Conservation (phyloP, 352 stramenopile genomes). For the Globisporangium viniferum region DNA sequence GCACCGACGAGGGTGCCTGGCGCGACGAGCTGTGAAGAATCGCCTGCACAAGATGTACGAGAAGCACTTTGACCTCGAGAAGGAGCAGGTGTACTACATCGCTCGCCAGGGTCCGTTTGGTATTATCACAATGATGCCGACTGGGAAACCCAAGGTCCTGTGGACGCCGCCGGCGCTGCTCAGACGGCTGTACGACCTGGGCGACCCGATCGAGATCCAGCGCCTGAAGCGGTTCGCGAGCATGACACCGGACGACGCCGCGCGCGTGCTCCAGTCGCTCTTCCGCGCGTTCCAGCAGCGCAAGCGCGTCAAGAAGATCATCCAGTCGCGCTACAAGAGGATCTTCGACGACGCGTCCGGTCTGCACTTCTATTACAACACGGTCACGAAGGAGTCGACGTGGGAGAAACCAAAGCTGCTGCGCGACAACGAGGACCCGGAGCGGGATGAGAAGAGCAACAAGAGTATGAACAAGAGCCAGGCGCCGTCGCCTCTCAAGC, state of each 20-base stretch:
- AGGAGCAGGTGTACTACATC: constrained; percentile 54
- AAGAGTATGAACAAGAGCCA: neutral
- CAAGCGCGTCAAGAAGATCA: constrained; percentile 32
- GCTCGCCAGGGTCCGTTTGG: constrained; percentile 14
- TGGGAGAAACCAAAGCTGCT: constrained; percentile 64
- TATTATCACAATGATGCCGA: constrained; percentile 7
- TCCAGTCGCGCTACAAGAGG: constrained; percentile 54
- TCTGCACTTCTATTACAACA: constrained; percentile 73
- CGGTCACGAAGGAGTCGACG: constrained; percentile 58
- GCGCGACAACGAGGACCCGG: constrained; percentile 4
- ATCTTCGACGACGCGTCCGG: constrained; percentile 50
- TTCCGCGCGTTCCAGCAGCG: constrained; percentile 42
- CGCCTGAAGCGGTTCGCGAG: constrained; percentile 41
- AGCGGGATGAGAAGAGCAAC: neutral
- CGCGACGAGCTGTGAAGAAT: constrained; percentile 26
- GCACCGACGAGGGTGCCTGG: constrained; percentile 28
- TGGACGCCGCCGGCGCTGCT: constrained; percentile 33
- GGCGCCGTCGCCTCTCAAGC: constrained; percentile 13
- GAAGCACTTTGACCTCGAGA: constrained; percentile 65
- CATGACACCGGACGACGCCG: constrained; percentile 51
- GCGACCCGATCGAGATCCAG: constrained; percentile 62
- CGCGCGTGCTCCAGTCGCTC: constrained; percentile 46
- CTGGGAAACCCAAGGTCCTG: constrained; percentile 23
- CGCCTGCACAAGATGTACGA: constrained; percentile 44
- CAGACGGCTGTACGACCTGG: constrained; percentile 54